Evolutionary conservation across 2,329 filamentous ascomycete species (phyloP), one percentile per base, ranked within the genome.

Genomic region (Venturia effusa): DNA sequence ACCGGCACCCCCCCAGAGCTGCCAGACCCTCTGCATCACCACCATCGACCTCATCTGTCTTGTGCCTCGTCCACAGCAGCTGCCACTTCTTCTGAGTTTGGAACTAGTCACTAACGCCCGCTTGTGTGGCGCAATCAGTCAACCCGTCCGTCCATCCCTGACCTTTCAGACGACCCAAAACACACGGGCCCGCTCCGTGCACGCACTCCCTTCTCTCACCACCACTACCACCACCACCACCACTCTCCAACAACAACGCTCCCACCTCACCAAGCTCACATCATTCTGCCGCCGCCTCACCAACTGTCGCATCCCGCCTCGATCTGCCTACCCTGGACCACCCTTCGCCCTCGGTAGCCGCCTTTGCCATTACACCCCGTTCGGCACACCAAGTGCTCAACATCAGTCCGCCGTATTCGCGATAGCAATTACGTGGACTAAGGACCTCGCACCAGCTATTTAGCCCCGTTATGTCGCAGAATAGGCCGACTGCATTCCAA

Each of bases 401-500:
- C 72, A 70, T 65, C 70, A 75, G 72, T 68, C 74, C 74, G 67
- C 76, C 73, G 51, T 72, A 70, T 68, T 74, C 74, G 68, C 75
- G 72, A 73, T 76, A 77, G 70, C 74, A 73, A 70, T 51, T 24
- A 30, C 22, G 24, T 17, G 63, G 59, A 64, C 27, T 62, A 41
- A 57, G 22, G 63, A 19, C 51, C 45, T 60, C 43, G 59, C n/a
- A 30, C 40, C 57, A 43, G 32, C n/a, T 30, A 19, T 54, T 68
- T 66, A 68, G 69, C 72, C 62, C 65, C 74, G 76, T 76, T 76
- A 96, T 96, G 92, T 92, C 90, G 83, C 88, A 92, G 79, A 94
- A 88, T 81, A 85, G 92, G 82, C 89, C 92, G 77, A 89, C 90
- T 83, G 88, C 91, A 74, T 96, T 97, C 80, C 83, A 83, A 68